Conservation (phyloP, 768 basidiomycete genomes). For the Myochromella boudieri region DNA sequence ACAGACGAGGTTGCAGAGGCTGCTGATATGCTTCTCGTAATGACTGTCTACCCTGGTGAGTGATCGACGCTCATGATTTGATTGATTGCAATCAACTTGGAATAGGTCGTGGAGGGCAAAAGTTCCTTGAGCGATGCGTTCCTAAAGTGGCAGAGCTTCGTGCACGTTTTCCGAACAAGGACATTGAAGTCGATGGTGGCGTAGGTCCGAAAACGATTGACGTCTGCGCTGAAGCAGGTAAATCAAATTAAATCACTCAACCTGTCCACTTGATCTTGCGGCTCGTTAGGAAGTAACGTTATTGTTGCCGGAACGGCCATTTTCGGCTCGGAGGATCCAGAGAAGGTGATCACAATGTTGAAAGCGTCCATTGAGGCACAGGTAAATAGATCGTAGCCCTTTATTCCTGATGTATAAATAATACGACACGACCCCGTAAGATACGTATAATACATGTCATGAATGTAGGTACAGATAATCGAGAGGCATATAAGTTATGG, state of each 20-base stretch:
- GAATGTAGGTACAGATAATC: slow-evolving; percentile 3
- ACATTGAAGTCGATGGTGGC: slow-evolving; percentile 98
- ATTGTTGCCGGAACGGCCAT: slow-evolving; percentile 98
- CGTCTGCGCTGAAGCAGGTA: slow-evolving; percentile 87
- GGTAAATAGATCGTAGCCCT: too few relatives aligned
- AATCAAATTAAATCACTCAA: slow-evolving; percentile 6
- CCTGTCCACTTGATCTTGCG: background rate
- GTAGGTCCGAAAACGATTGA: slow-evolving; percentile 90
- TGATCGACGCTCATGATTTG: background rate
- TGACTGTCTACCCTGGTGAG: slow-evolving; percentile 93
- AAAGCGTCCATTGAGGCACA: slow-evolving; percentile 31
- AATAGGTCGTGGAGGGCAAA: slow-evolving; percentile 89
- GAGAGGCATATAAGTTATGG: slow-evolving; percentile 5
- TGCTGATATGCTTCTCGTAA: slow-evolving; percentile 95
- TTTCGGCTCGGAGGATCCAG: slow-evolving; percentile 79
- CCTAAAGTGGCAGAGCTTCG: slow-evolving; percentile 92
- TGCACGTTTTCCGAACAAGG: slow-evolving; percentile 85
- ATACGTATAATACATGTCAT: too few relatives aligned
- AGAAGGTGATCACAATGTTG: slow-evolving; percentile 70
- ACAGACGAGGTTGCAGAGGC: slow-evolving; percentile 79
- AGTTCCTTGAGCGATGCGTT: slow-evolving; percentile 90
- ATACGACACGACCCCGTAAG: too few relatives aligned
- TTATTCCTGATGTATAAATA: too few relatives aligned
- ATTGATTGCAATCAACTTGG: background rate
- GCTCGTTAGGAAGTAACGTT: slow-evolving; percentile 85